A percentile compares a stretch with the other conserved stretches of the same genome.
Conservation (phyloP, 257 asterid genomes). For the Oldenlandia corymbosa region DNA sequence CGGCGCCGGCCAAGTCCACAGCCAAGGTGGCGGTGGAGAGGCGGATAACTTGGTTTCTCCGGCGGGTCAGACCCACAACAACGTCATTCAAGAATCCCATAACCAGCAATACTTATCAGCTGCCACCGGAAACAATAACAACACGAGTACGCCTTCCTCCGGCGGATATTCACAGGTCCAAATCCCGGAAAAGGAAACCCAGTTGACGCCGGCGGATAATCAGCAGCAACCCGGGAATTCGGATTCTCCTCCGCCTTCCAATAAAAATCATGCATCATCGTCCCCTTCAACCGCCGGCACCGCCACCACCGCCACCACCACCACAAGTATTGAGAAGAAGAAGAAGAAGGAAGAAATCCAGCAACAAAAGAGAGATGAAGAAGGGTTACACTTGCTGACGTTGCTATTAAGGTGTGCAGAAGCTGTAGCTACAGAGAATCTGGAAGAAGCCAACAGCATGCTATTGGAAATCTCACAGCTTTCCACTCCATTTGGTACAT, state of each 20-base stretch:
- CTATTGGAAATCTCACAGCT: slow-evolving; percentile 79
- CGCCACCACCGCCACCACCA: background rate
- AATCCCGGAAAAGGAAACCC: background rate
- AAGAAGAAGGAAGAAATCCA: slow-evolving; percentile 48
- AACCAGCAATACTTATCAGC: slow-evolving; percentile 24
- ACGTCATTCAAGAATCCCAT: slow-evolving; percentile 15
- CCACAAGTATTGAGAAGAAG: too few species aligned
- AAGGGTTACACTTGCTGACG: slow-evolving; percentile 80
- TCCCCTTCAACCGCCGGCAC: slow-evolving; percentile 21
- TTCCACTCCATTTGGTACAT: slow-evolving; percentile 90
- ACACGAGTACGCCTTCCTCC: slow-evolving; percentile 10
- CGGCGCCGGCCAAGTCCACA: too few species aligned
- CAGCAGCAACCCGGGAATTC: slow-evolving; percentile 24
- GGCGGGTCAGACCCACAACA: slow-evolving; percentile 4
- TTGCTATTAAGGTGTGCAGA: slow-evolving; percentile 84
- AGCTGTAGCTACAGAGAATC: slow-evolving; percentile 69
- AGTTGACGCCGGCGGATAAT: slow-evolving; percentile 8
- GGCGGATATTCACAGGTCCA: slow-evolving; percentile 13
- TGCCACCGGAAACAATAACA: slow-evolving; percentile 19
- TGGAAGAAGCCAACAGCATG: slow-evolving; percentile 77
- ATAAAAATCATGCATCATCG: background rate
- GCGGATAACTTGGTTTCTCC: slow-evolving; percentile 28
- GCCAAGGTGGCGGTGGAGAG: too few species aligned
- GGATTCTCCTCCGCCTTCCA: slow-evolving; percentile 24
- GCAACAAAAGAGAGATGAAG: slow-evolving; percentile 68